These are phyloP conservation scores for Leccinum subgranulosum DNA, from an alignment of 768 basidiomycete species.

Conservation along the genomic window DNA sequence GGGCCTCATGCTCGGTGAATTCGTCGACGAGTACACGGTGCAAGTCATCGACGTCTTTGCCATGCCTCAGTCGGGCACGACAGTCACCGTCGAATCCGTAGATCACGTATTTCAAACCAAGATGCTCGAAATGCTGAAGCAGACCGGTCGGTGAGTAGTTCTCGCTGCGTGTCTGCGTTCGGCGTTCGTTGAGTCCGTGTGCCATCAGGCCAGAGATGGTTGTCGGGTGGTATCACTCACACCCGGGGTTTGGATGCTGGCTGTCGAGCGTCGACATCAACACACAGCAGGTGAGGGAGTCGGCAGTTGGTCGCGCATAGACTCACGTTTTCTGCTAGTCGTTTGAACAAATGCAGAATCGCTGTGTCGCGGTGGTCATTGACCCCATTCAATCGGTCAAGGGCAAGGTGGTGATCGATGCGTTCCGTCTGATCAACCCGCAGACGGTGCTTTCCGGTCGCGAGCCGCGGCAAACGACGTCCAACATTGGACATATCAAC, in stretches of 20 bases:
- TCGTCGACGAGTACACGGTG: slow-evolving; percentile 96
- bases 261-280: slow-evolving; percentile 98
- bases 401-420: slow-evolving; percentile 98
- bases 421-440: slow-evolving; percentile 95
- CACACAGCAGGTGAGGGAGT: slow-evolving; percentile 78
- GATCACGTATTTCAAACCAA: slow-evolving; percentile 98
- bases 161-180: slow-evolving; percentile 1
- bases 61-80: slow-evolving; percentile 98
- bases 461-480: slow-evolving; percentile 95
- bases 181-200: slow-evolving; percentile 5
- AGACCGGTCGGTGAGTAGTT: slow-evolving; percentile 82
- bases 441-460: slow-evolving; percentile 86
- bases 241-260: slow-evolving; percentile 99
- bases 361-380: slow-evolving; percentile 95
- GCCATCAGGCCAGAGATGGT: slow-evolving; percentile 84
- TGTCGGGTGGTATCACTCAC: slow-evolving; percentile 99
- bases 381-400: slow-evolving; percentile 99
- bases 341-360: slow-evolving; percentile 89
- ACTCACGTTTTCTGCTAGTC: slow-evolving; percentile 53
- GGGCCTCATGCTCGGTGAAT: slow-evolving; percentile 97
- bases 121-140: slow-evolving; percentile 99
- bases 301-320: not conserved
- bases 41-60: slow-evolving; percentile 97
- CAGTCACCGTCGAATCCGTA: slow-evolving; percentile 95
- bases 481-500: slow-evolving; percentile 97